Percentiles rank a stretch among this genome's conserved stretches.
phyloP scores from a whole-genome alignment of 2,329 filamentous ascomycete genomes.

The Aureobasidium sp. region DNA sequence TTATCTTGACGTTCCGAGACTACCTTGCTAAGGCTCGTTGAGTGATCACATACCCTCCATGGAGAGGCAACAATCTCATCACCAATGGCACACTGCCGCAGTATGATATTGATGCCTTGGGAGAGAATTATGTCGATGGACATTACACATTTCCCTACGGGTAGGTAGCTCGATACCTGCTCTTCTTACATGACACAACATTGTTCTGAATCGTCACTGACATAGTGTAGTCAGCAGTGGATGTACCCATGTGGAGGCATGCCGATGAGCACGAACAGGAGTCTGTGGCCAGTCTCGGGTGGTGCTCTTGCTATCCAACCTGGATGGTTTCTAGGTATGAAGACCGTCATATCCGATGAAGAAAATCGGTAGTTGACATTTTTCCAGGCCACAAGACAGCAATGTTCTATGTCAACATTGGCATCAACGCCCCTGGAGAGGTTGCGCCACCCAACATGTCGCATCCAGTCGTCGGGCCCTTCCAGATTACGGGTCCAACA shows the following conservation, averaged over 20 bases:
- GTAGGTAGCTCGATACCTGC: neutral
- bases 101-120: slow-evolving; percentile 34
- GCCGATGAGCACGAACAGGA: slow-evolving; percentile 61
- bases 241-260: slow-evolving; percentile 89
- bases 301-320: slow-evolving; percentile 87
- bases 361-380: too few relatives aligned
- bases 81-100: slow-evolving; percentile 52
- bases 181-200: neutral
- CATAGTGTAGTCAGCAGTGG: slow-evolving; percentile 68
- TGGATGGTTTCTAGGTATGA: slow-evolving; percentile 72
- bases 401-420: slow-evolving; percentile 84
- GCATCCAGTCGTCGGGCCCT: slow-evolving; percentile 66
- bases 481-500: slow-evolving; percentile 72
- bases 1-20: neutral
- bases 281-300: slow-evolving; percentile 80
- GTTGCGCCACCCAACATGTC: slow-evolving; percentile 78
- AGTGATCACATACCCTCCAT: slow-evolving; percentile 79
- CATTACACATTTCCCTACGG: slow-evolving; percentile 59
- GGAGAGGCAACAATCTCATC: slow-evolving; percentile 77
- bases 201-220: neutral
- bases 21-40: slow-evolving; percentile 48
- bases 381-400: slow-evolving; percentile 68
- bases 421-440: slow-evolving; percentile 45
- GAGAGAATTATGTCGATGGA: slow-evolving; percentile 37
- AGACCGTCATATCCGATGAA: too few relatives aligned